Conservation (phyloP, 2,329 filamentous ascomycete species). For the Pseudocercospora macadamiae region DNA sequence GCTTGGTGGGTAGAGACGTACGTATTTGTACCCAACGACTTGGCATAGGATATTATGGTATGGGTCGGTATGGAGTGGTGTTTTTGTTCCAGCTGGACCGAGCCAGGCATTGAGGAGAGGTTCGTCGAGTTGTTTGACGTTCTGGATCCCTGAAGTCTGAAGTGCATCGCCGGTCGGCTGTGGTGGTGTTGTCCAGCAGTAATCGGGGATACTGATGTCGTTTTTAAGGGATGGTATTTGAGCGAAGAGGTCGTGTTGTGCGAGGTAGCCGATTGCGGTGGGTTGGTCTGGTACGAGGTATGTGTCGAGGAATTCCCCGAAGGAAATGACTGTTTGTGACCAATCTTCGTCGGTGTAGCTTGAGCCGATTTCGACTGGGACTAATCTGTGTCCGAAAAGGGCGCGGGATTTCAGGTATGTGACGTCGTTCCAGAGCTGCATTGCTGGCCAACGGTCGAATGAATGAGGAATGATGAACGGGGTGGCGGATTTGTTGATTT, state of each 20-base stretch:
- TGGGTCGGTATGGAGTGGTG: constrained; percentile 88
- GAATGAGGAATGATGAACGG: constrained; percentile 73
- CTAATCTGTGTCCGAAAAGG: constrained; percentile 71
- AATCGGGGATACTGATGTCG: constrained; percentile 81
- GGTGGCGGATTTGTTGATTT: constrained; percentile 26
- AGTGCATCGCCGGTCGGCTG: constrained; percentile 39
- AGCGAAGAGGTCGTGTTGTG: constrained; percentile 83
- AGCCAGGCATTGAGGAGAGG: constrained; percentile 91
- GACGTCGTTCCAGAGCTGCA: constrained; percentile 73
- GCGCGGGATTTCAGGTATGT: constrained; percentile 75
- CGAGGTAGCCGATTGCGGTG: constrained; percentile 71
- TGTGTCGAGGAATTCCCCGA: constrained; percentile 67
- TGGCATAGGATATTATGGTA: constrained; percentile 93
- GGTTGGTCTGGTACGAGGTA: constrained; percentile 56
- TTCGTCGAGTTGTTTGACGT: constrained; percentile 43
- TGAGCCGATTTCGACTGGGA: constrained; percentile 64
- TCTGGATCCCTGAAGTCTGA: constrained; percentile 26
- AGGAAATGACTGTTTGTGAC: constrained; percentile 79
- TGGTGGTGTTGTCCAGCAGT: constrained; percentile 75
- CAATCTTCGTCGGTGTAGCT: constrained; percentile 86
- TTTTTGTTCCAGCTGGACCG: constrained; percentile 83
- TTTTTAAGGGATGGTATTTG: constrained; percentile 77
- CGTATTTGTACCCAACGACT: constrained; percentile 86
- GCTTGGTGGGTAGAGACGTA: constrained; percentile 79
- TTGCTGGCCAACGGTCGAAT: constrained; percentile 75